Percentiles rank a stretch among this genome's conserved stretches.
Evolutionary conservation across 768 basidiomycete genomes (phyloP).

Genomic region (Termitomyces sp.): DNA sequence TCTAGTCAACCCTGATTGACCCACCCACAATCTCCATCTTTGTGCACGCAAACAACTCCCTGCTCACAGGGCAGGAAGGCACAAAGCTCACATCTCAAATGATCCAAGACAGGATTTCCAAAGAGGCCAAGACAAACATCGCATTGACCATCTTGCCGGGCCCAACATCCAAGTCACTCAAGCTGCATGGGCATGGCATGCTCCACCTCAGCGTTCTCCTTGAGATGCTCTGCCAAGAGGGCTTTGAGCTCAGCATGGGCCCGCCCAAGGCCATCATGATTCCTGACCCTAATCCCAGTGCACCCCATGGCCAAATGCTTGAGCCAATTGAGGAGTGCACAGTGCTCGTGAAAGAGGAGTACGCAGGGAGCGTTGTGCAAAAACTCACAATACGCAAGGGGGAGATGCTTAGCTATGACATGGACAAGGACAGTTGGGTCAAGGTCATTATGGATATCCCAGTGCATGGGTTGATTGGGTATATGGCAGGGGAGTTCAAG

Average conservation of each 20-base stretch:
- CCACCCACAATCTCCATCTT: too few relatives aligned
- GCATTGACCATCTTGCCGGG: constrained; percentile 43
- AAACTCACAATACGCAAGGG: constrained; percentile 47
- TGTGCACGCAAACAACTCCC: constrained; percentile 42
- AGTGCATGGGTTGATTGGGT: constrained; percentile 42
- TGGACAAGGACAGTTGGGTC: constrained; percentile 41
- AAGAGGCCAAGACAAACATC: constrained; percentile 46
- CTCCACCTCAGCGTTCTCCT: constrained; percentile 48
- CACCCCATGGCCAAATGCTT: too few relatives aligned
- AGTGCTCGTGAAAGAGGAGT: too few relatives aligned
- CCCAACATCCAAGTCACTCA: constrained; percentile 42
- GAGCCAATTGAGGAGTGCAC: too few relatives aligned
- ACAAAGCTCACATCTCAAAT: constrained; percentile 44
- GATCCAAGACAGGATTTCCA: constrained; percentile 40
- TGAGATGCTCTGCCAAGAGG: constrained; percentile 43
- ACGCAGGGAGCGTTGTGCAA: too few relatives aligned
- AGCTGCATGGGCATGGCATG: constrained; percentile 42
- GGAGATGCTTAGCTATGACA: constrained; percentile 40
- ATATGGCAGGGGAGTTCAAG: constrained; percentile 47
- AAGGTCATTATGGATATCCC: constrained; percentile 44
- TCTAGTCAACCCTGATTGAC: constrained; percentile 39
- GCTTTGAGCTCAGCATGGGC: constrained; percentile 42
- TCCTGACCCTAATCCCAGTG: too few relatives aligned
- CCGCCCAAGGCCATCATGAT: too few relatives aligned
- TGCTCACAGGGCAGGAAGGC: constrained; percentile 39